Percentiles rank a stretch among this genome's conserved stretches.
These are phyloP conservation scores for Alternaria solani DNA, from an alignment of 2,329 filamentous ascomycete species.

Conservation along the genomic window DNA sequence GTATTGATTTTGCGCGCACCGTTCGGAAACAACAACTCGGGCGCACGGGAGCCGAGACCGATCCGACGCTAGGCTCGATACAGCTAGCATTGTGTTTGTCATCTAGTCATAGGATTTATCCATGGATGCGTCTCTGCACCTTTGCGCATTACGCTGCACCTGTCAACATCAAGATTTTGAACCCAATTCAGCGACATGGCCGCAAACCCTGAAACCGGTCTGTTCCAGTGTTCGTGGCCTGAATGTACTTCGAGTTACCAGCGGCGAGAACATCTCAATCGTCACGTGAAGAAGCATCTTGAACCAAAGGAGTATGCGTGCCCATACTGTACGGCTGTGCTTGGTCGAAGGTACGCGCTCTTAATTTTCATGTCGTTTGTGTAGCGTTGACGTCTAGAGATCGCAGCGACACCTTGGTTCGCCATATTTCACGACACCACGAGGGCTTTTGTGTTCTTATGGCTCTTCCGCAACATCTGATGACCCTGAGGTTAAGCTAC, in stretches of 20 bases:
- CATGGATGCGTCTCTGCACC: background rate
- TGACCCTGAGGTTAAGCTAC: background rate
- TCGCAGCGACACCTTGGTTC: background rate
- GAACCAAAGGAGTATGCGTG: background rate
- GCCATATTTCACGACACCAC: background rate
- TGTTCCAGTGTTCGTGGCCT: background rate
- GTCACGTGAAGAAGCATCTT: background rate
- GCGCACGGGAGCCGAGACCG: background rate
- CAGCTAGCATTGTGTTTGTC: background rate
- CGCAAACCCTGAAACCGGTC: background rate
- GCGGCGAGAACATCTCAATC: background rate
- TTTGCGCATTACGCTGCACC: background rate
- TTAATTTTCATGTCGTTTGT: rapidly evolving
- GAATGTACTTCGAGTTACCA: background rate
- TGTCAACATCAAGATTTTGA: background rate
- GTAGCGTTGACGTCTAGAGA: background rate
- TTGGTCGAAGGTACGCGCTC: background rate
- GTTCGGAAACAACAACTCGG: background rate
- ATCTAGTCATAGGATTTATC: background rate
- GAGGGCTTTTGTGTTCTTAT: background rate
- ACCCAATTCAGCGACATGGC: background rate
- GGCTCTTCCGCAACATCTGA: background rate
- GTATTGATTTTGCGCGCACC: too few relatives aligned
- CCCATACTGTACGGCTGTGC: background rate
- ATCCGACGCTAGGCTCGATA: background rate